These are phyloP conservation scores for Backusella australiensis DNA, from an alignment of 192 early-diverging fungal species.

Conservation along the genomic window DNA sequence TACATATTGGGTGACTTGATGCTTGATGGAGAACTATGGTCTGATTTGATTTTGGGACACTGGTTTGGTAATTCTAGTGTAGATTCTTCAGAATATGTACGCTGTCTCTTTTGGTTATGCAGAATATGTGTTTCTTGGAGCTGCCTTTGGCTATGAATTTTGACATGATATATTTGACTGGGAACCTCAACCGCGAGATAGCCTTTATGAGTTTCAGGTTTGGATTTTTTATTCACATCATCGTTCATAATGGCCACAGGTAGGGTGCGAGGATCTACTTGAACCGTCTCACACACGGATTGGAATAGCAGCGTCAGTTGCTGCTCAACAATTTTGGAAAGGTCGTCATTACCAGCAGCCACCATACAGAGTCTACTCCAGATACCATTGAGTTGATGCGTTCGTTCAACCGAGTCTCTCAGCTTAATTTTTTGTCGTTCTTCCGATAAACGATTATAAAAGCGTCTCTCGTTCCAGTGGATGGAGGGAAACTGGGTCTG, in stretches of 20 bases:
- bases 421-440: slow-evolving; percentile 51
- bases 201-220: slow-evolving; percentile 13
- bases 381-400: slow-evolving; percentile 38
- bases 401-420: slow-evolving; percentile 45
- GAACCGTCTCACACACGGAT: slow-evolving; percentile 12
- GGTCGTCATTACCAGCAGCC: slow-evolving; percentile 33
- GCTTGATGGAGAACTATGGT: neutral
- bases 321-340: slow-evolving; percentile 20
- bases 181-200: slow-evolving; percentile 16
- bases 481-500: slow-evolving; percentile 46
- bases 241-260: neutral
- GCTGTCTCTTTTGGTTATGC: neutral
- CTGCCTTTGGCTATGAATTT: slow-evolving; percentile 18
- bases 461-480: slow-evolving; percentile 55
- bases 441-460: slow-evolving; percentile 58
- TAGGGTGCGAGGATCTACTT: slow-evolving; percentile 2
- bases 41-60: neutral
- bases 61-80: neutral
- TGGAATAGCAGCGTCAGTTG: neutral
- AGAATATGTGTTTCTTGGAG: slow-evolving; percentile 7
- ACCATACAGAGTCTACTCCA: slow-evolving; percentile 46
- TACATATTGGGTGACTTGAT: neutral
- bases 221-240: neutral
- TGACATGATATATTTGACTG: slow-evolving; percentile 18
- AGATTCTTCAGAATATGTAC: slow-evolving; percentile 9